Evolutionary conservation across 768 basidiomycete species (phyloP), one percentile per base, ranked within the genome.

Genomic region (Dendrothele bispora): DNA sequence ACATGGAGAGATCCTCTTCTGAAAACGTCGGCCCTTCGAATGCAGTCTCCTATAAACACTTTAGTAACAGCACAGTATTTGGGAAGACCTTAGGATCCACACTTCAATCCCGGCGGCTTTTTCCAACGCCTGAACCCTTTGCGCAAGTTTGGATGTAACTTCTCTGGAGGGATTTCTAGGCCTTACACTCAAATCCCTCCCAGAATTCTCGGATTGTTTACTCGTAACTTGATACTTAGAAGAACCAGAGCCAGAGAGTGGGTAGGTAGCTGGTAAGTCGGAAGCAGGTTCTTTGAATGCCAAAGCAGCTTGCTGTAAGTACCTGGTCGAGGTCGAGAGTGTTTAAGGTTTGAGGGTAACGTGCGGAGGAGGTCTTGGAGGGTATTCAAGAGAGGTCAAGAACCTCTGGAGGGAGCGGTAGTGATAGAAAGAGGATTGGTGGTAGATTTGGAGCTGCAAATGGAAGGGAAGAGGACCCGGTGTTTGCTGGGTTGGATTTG

Each of bases 1-100:
- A 51, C 1, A 58, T 45, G 36, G 71, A 34, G 4, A 79, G 57
- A 8, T 75, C 73, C 17, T 70, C 66, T 53, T 79, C 77, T 2
- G 69, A 66, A 49, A 72, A 79, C 3, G 60, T 52, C 7, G 66
- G 61, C 2, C 63, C 49, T 21, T 69, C 69, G 5, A 63, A 43
- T 25, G 61, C 59, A 11, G 61, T 49, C 46, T 62, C 60, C 74
- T 76, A 41, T 1, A 29, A 39, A 24, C 17, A 44, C 21, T 11
- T 22, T 21, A 43, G 12, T 35, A 36, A 51, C 21, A 40, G 30
- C 25, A 28, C 20, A 18, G 17, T 20, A 3, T 8, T n/a, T 21
- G 28, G 38, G 14, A 30, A 12, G 3, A 36, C 35, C 7, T 36
- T 21, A 36, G 37, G 14, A 14, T 27, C 56, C 63, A 14, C 30